Evolutionary conservation across 208 protist species (phyloP).

Genomic region (Trypanosoma scelopori): DNA sequence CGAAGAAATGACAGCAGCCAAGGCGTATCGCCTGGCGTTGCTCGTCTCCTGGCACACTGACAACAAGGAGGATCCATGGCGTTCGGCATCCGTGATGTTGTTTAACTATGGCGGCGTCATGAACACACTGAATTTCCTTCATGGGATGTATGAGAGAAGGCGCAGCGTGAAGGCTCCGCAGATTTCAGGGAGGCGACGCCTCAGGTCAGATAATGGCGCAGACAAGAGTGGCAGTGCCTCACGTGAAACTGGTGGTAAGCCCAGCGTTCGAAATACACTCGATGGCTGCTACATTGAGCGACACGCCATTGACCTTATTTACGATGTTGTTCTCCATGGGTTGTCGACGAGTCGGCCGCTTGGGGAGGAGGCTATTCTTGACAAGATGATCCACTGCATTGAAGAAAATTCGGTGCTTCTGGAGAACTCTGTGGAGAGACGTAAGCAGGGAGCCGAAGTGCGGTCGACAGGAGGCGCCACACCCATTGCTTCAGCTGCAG

Average conservation of each 20-base stretch:
- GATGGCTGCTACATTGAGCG: conserved; percentile 28
- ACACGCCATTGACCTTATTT: conserved; percentile 62
- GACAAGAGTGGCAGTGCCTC: neutral
- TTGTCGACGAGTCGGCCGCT: conserved; percentile 40
- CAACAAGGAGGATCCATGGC: conserved; percentile 51
- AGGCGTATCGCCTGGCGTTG: conserved; percentile 24
- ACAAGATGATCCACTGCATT: conserved; percentile 48
- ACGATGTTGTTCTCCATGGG: conserved; percentile 57
- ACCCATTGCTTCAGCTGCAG: neutral
- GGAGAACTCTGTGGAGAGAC: conserved; percentile 37
- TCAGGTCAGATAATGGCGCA: neutral
- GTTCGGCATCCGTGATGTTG: conserved; percentile 44
- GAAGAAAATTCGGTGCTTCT: conserved; percentile 11
- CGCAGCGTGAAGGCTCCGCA: neutral
- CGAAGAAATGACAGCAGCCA: conserved; percentile 22
- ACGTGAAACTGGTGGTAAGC: neutral
- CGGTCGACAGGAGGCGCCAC: conserved; percentile 17
- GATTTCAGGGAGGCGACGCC: neutral
- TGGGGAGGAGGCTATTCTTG: conserved; percentile 46
- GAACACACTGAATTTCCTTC: conserved; percentile 28
- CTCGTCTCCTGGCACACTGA: conserved; percentile 14
- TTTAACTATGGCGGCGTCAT: conserved; percentile 60
- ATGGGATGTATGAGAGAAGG: conserved; percentile 4
- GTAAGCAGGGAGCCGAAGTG: conserved; percentile 22
- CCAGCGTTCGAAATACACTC: conserved; percentile 29